A percentile compares a stretch with the other conserved stretches of the same genome.
These are phyloP conservation scores for Rhizopogon salebrosus DNA, from an alignment of 768 basidiomycete genomes.

Conservation along the genomic window DNA sequence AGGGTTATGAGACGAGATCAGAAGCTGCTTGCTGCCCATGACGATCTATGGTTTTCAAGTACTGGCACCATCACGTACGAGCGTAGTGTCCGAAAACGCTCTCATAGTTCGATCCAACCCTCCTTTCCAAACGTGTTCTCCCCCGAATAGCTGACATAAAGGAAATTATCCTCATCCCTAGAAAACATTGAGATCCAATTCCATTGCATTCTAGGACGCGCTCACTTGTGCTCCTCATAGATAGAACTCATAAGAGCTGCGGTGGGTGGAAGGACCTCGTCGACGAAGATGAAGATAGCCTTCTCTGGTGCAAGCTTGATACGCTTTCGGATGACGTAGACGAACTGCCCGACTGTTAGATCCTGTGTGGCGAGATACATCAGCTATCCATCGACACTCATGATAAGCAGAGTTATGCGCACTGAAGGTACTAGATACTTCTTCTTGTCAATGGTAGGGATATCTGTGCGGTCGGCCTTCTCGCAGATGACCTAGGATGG, in stretches of 20 bases:
- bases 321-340: constrained; percentile 98
- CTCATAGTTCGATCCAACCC: constrained; percentile 29
- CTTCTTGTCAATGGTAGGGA: constrained; percentile 99
- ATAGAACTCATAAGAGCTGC: constrained; percentile 98
- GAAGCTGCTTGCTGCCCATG: constrained; percentile 20
- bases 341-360: constrained; percentile 96
- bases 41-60: constrained; percentile 20
- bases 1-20: constrained; percentile 4
- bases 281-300: constrained; percentile 99
- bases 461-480: constrained; percentile 97
- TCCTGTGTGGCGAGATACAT: constrained; percentile 49
- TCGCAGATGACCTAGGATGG: constrained; percentile 90
- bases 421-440: constrained; percentile 99
- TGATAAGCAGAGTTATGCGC: constrained; percentile 23
- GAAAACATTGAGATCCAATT: constrained; percentile 19
- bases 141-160: constrained; percentile 97
- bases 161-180: constrained; percentile 98
- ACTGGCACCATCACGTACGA: constrained; percentile 14
- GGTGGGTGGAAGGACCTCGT: constrained; percentile 96
- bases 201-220: constrained; percentile 12
- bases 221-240: constrained; percentile 99
- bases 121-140: constrained; percentile 87
- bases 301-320: constrained; percentile 99
- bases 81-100: constrained; percentile 8
- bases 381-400: constrained; percentile 19